phyloP scores from a whole-genome alignment of 2,329 filamentous ascomycete genomes.

The Huntiella decipiens region DNA sequence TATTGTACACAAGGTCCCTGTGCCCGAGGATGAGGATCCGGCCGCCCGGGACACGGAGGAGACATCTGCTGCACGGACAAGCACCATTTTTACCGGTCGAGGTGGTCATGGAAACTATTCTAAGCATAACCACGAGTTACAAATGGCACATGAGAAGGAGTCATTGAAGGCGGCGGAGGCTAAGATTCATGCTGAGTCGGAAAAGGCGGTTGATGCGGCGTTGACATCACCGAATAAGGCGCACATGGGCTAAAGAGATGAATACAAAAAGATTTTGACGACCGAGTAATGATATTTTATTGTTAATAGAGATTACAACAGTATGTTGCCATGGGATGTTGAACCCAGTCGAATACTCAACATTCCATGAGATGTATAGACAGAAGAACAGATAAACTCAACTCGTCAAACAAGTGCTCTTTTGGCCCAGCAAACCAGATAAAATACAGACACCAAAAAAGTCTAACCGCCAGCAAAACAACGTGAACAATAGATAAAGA shows the following conservation, averaged over 20 bases:
- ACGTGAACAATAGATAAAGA: slow-evolving; percentile 1
- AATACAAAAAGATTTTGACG: not conserved
- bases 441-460: not conserved
- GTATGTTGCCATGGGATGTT: no score
- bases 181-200: not conserved
- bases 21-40: not conserved
- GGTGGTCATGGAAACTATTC: not conserved
- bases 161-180: not conserved
- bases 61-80: not conserved
- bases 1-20: not conserved
- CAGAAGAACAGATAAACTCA: not conserved
- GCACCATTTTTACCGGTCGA: not conserved
- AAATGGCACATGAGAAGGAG: not conserved
- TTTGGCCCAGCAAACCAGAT: not conserved
- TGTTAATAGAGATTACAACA: no score
- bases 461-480: not conserved
- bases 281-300: no score
- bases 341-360: no score
- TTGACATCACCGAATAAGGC: not conserved
- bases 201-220: not conserved
- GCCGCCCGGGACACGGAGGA: not conserved
- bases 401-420: slow-evolving; percentile 3
- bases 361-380: no score
- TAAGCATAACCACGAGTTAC: not conserved
- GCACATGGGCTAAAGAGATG: not conserved